These are phyloP conservation scores for Globisporangium acanthophoron DNA, from an alignment of 352 stramenopile species.

Conservation along the genomic window DNA sequence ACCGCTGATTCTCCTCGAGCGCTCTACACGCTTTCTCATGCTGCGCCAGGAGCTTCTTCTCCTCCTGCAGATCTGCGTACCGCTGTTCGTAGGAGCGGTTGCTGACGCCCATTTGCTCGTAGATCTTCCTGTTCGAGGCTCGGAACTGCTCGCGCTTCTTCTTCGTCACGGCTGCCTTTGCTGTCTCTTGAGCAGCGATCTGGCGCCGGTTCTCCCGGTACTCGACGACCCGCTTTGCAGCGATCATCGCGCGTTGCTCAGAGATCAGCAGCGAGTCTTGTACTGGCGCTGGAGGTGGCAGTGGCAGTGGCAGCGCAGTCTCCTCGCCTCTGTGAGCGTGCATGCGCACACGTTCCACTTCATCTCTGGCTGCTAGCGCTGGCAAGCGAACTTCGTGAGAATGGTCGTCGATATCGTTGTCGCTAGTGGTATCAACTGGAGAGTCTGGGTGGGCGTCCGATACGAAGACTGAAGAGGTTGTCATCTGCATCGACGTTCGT, in stretches of 20 bases:
- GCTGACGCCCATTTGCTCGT: slow-evolving; percentile 39
- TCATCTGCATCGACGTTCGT: background rate
- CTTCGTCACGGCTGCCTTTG: slow-evolving; percentile 7
- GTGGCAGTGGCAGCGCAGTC: background rate
- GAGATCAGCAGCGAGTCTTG: background rate
- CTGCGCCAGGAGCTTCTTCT: slow-evolving; percentile 16
- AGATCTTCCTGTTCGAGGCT: slow-evolving; percentile 23
- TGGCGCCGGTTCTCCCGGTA: slow-evolving; percentile 5
- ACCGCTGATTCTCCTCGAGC: slow-evolving; percentile 25
- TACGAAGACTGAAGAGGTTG: background rate
- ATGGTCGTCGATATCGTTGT: background rate
- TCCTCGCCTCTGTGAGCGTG: slow-evolving; percentile 1
- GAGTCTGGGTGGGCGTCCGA: background rate
- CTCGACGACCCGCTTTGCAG: slow-evolving; percentile 7
- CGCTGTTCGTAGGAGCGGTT: slow-evolving; percentile 29
- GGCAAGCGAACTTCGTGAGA: background rate
- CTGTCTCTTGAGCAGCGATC: slow-evolving; percentile 8
- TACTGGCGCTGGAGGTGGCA: background rate
- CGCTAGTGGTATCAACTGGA: background rate
- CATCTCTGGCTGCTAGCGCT: background rate
- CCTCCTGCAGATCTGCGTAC: slow-evolving; percentile 20
- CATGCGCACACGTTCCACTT: slow-evolving; percentile 4
- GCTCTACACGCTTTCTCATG: slow-evolving; percentile 10
- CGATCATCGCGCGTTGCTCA: slow-evolving; percentile 1
- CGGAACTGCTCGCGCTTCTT: slow-evolving; percentile 27